Base-by-base conservation (phyloP, 2,329 filamentous ascomycete genomes). In the Rhinocladiella similis region DNA sequence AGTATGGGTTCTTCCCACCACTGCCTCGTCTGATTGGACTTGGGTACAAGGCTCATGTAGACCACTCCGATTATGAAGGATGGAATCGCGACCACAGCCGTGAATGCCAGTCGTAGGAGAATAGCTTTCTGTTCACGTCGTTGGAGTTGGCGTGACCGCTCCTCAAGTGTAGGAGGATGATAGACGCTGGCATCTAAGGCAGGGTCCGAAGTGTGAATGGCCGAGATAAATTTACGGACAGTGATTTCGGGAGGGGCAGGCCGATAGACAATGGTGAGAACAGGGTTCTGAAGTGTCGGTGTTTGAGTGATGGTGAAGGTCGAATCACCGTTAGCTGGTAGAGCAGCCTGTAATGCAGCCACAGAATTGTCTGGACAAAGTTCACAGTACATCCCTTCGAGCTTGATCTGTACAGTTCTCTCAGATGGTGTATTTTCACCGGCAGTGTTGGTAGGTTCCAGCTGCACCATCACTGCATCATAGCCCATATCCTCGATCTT, bases 11-110 rank as follows among this genome's bases (percentile, higher is more conserved):
- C 70, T 82, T 91, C 91, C 43, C 95, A 74, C 64, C 83, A 90
- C 60, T 77, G 76, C 54, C 85, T 84, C 12, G 79, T 78, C 0
- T 72, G 63, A 63, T 91, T 81, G 1, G 78, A 72, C 2, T 78
- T 70, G 0, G 86, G 77, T 0, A 96, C 80, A 1, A 97, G 79
- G 59, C 83, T 90, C 92, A 96, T 97, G 74, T 90, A 96, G 1
- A 96, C 85, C 51, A 97, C 90, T 2, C 93, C 92, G 38, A 97
- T 85, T 49, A 96, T 70, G 65, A 97, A 92, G 0, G 90, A 90
- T 1, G 93, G 92, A 43, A 97, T 86, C 18, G 88, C 86, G 5
- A 88, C 76, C 22, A 87, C 66, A 25, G 88, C 71, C 1, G 90
- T 87, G 53, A 95, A 78, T 1, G 88, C 68, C 14, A 91, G 80